Percentiles rank a stretch among this genome's conserved stretches.
Conservation (phyloP, 371 early-diverging fungal species). For the Enterocytospora artemiae region DNA sequence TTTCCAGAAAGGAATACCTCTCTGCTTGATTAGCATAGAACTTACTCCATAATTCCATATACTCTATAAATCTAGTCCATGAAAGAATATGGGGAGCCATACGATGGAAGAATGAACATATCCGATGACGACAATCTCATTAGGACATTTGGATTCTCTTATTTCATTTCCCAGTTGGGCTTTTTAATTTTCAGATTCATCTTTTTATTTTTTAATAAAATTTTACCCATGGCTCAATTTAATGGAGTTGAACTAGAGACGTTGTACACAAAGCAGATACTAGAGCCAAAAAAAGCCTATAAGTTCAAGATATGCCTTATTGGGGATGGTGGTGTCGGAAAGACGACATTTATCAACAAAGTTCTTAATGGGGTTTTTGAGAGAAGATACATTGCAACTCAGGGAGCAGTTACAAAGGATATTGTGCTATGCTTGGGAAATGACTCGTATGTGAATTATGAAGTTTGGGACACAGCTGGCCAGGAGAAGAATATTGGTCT, state of each 20-base stretch:
- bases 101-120: too few species aligned
- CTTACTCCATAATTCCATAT: too few species aligned
- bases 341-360: constrained; percentile 99
- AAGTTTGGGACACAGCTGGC: constrained; percentile 89
- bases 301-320: constrained; percentile 63
- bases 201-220: constrained; percentile 16
- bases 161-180: too few species aligned
- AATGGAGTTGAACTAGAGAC: constrained; percentile 1
- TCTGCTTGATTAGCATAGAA: too few species aligned
- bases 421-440: constrained; percentile 74
- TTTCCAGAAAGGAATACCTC: too few species aligned
- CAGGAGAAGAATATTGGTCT: constrained; percentile 99
- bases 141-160: too few species aligned
- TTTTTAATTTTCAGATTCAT: too few species aligned
- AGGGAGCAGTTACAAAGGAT: constrained; percentile 96
- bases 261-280: background rate
- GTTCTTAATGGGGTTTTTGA: constrained; percentile 98
- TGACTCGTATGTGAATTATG: constrained; percentile 87
- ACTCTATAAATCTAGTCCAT: too few species aligned
- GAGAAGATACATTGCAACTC: constrained; percentile 95
- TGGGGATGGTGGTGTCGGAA: constrained; percentile 99
- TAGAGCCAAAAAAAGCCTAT: constrained; percentile 6
- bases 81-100: too few species aligned
- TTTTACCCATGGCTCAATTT: constrained; percentile 14
- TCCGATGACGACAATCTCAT: too few species aligned